phyloP scores from a whole-genome alignment of 768 basidiomycete species.

The Gautieria morchelliformis region DNA sequence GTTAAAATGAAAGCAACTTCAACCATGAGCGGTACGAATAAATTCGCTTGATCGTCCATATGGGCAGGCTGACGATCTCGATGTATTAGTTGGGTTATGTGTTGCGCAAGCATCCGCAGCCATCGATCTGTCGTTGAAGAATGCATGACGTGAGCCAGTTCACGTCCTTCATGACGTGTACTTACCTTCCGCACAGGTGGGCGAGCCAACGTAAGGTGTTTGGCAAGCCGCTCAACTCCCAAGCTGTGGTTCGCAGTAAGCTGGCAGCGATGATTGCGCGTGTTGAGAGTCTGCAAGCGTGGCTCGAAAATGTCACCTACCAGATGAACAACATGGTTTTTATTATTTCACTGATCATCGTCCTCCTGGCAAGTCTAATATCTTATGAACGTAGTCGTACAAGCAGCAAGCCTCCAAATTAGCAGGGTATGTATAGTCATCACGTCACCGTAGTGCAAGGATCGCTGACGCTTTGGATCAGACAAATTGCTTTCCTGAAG shows the following conservation, averaged over 20 bases:
- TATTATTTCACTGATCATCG: slow-evolving; percentile 3
- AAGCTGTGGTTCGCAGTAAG: slow-evolving; percentile 83
- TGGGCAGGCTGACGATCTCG: background rate
- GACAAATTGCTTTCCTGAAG: slow-evolving; percentile 72
- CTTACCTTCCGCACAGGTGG: slow-evolving; percentile 43
- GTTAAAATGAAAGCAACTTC: slow-evolving; percentile 57
- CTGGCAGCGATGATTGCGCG: slow-evolving; percentile 85
- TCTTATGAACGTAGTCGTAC: slow-evolving; percentile 36
- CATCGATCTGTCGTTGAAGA: slow-evolving; percentile 74
- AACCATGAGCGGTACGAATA: slow-evolving; percentile 66
- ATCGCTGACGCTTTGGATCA: background rate
- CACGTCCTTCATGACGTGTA: background rate
- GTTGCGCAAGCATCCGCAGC: slow-evolving; percentile 51
- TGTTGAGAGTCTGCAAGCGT: slow-evolving; percentile 71
- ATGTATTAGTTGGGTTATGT: slow-evolving; percentile 62
- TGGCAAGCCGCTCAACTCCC: slow-evolving; percentile 75
- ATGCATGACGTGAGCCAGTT: slow-evolving; percentile 49
- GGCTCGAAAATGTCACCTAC: slow-evolving; percentile 80
- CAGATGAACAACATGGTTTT: slow-evolving; percentile 79
- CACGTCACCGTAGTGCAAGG: background rate
- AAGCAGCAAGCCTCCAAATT: slow-evolving; percentile 63
- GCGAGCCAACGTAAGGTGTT: slow-evolving; percentile 82
- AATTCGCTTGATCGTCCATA: background rate
- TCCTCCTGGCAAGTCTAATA: slow-evolving; percentile 17
- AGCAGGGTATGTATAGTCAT: slow-evolving; percentile 44